Percentiles rank a stretch among this genome's conserved stretches.
Conservation (phyloP, 1,284 basidiomycete genomes). For the Leucoagaricus sp. region DNA sequence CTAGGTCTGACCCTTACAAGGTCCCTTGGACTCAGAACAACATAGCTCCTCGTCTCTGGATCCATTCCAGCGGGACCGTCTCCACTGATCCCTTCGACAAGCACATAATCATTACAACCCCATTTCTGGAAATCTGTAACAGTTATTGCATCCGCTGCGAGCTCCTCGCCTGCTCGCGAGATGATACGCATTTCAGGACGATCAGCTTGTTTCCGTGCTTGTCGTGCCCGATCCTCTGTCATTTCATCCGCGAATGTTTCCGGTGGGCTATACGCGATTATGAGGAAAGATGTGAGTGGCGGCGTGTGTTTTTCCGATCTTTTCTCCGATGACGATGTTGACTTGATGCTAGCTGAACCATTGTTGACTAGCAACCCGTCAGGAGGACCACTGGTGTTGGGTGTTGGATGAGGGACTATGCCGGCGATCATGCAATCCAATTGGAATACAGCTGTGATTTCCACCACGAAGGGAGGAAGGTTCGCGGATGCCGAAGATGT, state of each 20-base stretch:
- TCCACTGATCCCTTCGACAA: conserved; percentile 47
- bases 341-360: neutral
- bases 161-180: conserved; percentile 86
- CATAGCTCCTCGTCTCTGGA: conserved; percentile 52
- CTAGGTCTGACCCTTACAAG: conserved; percentile 85
- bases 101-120: conserved; percentile 88
- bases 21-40: conserved; percentile 86
- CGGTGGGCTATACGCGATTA: conserved; percentile 81
- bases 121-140: conserved; percentile 81
- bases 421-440: conserved; percentile 96
- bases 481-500: conserved; percentile 42
- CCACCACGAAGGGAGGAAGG: conserved; percentile 65
- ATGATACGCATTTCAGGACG: conserved; percentile 94
- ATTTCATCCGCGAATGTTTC: conserved; percentile 73
- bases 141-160: conserved; percentile 83
- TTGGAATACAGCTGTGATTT: conserved; percentile 91
- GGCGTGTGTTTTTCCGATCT: conserved; percentile 4
- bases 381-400: conserved; percentile 17
- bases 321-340: too few relatives aligned
- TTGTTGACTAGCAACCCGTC: neutral
- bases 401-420: conserved; percentile 75
- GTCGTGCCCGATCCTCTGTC: conserved; percentile 68
- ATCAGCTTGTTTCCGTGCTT: conserved; percentile 80
- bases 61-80: conserved; percentile 11
- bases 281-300: conserved; percentile 70